Conservation (phyloP, 2,329 filamentous ascomycete species). For the Madurella mycetomatis region DNA sequence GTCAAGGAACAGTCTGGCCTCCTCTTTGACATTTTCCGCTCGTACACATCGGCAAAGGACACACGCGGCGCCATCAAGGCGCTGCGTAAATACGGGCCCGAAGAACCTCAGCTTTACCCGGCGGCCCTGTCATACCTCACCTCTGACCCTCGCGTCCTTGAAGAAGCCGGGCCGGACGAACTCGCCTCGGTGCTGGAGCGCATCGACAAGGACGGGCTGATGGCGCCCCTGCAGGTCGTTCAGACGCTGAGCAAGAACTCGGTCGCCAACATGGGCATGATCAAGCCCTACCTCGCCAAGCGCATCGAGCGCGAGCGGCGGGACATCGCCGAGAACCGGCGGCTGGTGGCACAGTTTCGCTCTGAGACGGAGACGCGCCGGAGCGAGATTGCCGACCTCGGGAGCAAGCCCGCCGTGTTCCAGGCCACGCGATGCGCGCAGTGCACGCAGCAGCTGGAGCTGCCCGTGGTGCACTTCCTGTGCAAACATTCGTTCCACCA, state of each 20-base stretch:
- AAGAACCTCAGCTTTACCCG: slow-evolving; percentile 88
- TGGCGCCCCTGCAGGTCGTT: slow-evolving; percentile 95
- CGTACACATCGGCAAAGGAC: slow-evolving; percentile 88
- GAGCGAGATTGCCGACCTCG: slow-evolving; percentile 71
- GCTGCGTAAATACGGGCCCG: slow-evolving; percentile 82
- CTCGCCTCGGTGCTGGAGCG: slow-evolving; percentile 73
- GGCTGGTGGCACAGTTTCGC: slow-evolving; percentile 78
- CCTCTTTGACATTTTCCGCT: slow-evolving; percentile 92
- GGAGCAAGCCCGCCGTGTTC: slow-evolving; percentile 79
- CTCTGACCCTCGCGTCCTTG: slow-evolving; percentile 72
- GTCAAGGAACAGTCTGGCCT: slow-evolving; percentile 92
- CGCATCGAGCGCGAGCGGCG: slow-evolving; percentile 85
- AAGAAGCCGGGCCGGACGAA: slow-evolving; percentile 80
- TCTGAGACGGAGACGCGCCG: slow-evolving; percentile 77
- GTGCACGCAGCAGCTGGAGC: slow-evolving; percentile 72
- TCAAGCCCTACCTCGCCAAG: slow-evolving; percentile 84
- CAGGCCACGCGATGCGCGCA: slow-evolving; percentile 83
- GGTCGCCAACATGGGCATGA: slow-evolving; percentile 95
- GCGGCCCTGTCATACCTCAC: slow-evolving; percentile 92
- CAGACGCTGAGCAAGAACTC: slow-evolving; percentile 68
- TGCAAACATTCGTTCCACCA: slow-evolving; percentile 98
- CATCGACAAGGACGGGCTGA: slow-evolving; percentile 85
- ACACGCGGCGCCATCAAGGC: slow-evolving; percentile 87
- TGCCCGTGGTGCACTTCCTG: slow-evolving; percentile 90
- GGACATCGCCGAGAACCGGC: slow-evolving; percentile 76